Percentiles rank a stretch among this genome's conserved stretches.
These are phyloP conservation scores for Aspergillus asperescens DNA, from an alignment of 495 filamentous ascomycete species.

Conservation along the genomic window DNA sequence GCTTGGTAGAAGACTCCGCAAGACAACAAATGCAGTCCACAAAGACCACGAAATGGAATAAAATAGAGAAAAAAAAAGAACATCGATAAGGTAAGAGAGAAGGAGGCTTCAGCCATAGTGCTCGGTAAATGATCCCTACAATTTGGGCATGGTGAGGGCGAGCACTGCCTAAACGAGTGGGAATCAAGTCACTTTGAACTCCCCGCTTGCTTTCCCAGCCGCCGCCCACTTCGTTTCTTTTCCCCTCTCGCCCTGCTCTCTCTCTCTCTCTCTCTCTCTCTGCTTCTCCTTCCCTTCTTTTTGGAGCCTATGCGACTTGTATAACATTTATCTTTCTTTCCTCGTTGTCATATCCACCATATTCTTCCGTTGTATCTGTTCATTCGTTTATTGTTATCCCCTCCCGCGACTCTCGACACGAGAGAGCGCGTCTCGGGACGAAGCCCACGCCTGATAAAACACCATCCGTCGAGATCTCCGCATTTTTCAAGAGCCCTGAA, in stretches of 20 bases:
- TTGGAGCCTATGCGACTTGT: conserved; percentile 34
- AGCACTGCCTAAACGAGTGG: conserved; percentile 12
- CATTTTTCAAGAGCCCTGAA: conserved; percentile 17
- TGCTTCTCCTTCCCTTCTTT: conserved; percentile 28
- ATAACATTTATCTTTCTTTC: conserved; percentile 34
- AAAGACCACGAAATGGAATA: no score
- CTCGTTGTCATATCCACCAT: conserved; percentile 17
- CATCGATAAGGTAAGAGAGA: background rate
- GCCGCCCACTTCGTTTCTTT: conserved; percentile 22
- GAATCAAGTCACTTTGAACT: conserved; percentile 2
- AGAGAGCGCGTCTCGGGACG: conserved; percentile 15
- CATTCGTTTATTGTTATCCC: conserved; percentile 20
- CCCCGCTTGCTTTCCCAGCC: conserved; percentile 25
- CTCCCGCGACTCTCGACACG: conserved; percentile 14
- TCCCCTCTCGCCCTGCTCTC: conserved; percentile 26
- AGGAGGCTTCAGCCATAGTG: background rate
- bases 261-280: conserved; percentile 25
- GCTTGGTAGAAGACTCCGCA: background rate
- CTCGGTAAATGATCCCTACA: background rate
- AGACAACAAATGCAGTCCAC: background rate
- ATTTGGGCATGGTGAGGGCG: background rate
- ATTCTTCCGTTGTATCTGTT: conserved; percentile 12
- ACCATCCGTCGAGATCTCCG: conserved; percentile 26
- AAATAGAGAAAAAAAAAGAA: conserved; percentile 1
- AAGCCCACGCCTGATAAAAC: conserved; percentile 14